Evolutionary conservation across 345 rosid genomes (phyloP).

Genomic region (Salix koriyanagi): DNA sequence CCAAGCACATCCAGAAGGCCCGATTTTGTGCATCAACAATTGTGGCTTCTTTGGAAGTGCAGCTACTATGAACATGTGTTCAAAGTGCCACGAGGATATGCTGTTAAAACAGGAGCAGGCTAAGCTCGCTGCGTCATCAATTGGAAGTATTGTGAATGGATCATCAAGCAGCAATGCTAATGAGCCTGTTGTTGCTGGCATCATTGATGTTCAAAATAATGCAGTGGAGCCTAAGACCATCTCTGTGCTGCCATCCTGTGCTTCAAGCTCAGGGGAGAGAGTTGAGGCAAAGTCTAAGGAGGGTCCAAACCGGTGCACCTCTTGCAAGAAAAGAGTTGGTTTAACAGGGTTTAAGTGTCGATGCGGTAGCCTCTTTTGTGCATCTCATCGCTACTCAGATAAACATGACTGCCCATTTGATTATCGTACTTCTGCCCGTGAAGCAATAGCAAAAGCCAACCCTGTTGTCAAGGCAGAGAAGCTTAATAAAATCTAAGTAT

Average conservation of each 20-base stretch:
- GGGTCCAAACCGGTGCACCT: slow-evolving; percentile 65
- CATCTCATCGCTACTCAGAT: slow-evolving; percentile 66
- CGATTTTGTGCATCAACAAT: slow-evolving; percentile 70
- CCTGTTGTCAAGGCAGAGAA: slow-evolving; percentile 60
- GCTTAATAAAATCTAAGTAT: slow-evolving; percentile 65
- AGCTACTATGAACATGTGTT: slow-evolving; percentile 92
- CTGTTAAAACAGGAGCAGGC: slow-evolving; percentile 70
- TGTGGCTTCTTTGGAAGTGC: slow-evolving; percentile 94
- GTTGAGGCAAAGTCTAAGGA: slow-evolving; percentile 54
- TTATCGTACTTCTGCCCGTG: slow-evolving; percentile 47
- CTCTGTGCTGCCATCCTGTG: slow-evolving; percentile 38
- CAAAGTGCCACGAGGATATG: slow-evolving; percentile 84
- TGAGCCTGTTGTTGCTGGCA: slow-evolving; percentile 37
- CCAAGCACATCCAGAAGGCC: slow-evolving; percentile 82
- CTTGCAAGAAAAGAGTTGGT: slow-evolving; percentile 57
- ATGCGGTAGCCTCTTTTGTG: slow-evolving; percentile 64
- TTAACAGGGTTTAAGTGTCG: slow-evolving; percentile 59
- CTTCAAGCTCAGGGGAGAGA: slow-evolving; percentile 24
- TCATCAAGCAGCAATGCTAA: slow-evolving; percentile 36
- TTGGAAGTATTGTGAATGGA: slow-evolving; percentile 55
- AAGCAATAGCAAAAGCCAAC: slow-evolving; percentile 61
- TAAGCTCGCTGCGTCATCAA: slow-evolving; percentile 62
- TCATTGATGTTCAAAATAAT: slow-evolving; percentile 38
- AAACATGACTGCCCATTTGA: slow-evolving; percentile 65
- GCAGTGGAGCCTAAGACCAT: slow-evolving; percentile 40